A percentile compares a stretch with the other conserved stretches of the same genome.
Conservation (phyloP, 371 early-diverging fungal genomes). For the Mortierella polycephala region DNA sequence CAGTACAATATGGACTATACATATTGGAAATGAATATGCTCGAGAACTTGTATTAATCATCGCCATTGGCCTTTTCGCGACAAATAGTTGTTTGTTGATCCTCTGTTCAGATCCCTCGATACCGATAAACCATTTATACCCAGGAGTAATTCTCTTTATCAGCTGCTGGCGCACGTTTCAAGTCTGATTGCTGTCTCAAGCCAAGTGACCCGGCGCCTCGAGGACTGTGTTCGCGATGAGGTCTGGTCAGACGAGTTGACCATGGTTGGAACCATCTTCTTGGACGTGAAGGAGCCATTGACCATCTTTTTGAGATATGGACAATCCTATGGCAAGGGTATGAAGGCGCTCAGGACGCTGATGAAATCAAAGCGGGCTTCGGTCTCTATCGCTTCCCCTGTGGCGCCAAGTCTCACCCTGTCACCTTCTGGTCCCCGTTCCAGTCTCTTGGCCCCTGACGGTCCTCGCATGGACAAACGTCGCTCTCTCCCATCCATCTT, state of each 20-base stretch:
- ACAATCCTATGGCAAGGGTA: constrained; percentile 53
- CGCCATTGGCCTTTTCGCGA: background rate
- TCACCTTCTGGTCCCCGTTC: constrained; percentile 4
- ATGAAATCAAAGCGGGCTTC: constrained; percentile 45
- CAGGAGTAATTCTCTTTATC: constrained; percentile 39
- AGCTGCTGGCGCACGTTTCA: constrained; percentile 41
- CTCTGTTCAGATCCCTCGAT: constrained; percentile 36
- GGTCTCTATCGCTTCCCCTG: background rate
- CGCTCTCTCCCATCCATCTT: constrained; percentile 38
- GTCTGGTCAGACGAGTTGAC: constrained; percentile 45
- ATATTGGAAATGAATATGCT: background rate
- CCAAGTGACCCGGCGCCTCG: constrained; percentile 24
- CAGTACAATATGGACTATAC: background rate
- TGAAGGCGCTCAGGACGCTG: constrained; percentile 44
- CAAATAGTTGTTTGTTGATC: constrained; percentile 43
- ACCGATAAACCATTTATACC: constrained; percentile 51
- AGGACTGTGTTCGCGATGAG: constrained; percentile 46
- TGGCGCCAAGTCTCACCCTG: background rate
- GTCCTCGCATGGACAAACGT: constrained; percentile 37
- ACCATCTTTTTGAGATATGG: constrained; percentile 51
- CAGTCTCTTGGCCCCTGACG: background rate
- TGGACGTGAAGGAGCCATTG: constrained; percentile 49
- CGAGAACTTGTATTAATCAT: background rate
- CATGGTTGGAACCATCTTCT: constrained; percentile 43
- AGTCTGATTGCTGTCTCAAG: constrained; percentile 30